These are phyloP conservation scores for Elsinoe fawcettii DNA, from an alignment of 2,329 filamentous ascomycete genomes.

Conservation along the genomic window DNA sequence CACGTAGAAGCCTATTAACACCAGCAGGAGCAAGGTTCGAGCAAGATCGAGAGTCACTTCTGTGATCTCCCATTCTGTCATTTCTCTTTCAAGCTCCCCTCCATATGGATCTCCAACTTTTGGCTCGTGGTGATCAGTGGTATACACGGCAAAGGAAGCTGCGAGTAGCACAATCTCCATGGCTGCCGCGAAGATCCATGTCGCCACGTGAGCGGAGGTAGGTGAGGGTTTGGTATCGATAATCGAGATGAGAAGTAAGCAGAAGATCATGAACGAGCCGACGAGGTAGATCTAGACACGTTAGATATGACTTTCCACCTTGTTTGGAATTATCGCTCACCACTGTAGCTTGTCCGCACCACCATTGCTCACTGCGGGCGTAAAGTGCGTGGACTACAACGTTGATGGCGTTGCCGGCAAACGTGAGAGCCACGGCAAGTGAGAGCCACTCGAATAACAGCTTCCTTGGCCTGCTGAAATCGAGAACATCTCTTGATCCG, in stretches of 20 bases:
- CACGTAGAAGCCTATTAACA: constrained; percentile 52
- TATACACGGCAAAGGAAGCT: constrained; percentile 61
- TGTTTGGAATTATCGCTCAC: constrained; percentile 44
- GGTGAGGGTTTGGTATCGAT: constrained; percentile 77
- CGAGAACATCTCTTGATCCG: constrained; percentile 35
- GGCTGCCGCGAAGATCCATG: constrained; percentile 67
- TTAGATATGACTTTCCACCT: constrained; percentile 4
- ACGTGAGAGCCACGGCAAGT: constrained; percentile 61
- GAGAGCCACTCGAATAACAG: constrained; percentile 69
- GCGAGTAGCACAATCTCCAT: constrained; percentile 67
- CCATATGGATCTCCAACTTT: constrained; percentile 41
- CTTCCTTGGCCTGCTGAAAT: constrained; percentile 61
- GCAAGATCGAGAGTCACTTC: constrained; percentile 60
- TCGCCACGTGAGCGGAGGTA: constrained; percentile 66
- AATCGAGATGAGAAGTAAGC: constrained; percentile 76
- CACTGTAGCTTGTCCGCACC: constrained; percentile 71
- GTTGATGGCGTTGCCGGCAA: constrained; percentile 65
- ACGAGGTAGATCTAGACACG: constrained; percentile 67
- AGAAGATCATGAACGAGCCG: constrained; percentile 78
- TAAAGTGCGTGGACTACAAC: constrained; percentile 68
- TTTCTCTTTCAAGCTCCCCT: constrained; percentile 30
- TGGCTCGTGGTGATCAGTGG: constrained; percentile 57
- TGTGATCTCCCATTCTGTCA: constrained; percentile 54
- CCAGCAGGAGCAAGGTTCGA: constrained; percentile 59
- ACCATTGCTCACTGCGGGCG: constrained; percentile 60